Evolutionary conservation across 352 stramenopile genomes (phyloP), one percentile per base, ranked within the genome.

Genomic region (Lagenidium giganteum): DNA sequence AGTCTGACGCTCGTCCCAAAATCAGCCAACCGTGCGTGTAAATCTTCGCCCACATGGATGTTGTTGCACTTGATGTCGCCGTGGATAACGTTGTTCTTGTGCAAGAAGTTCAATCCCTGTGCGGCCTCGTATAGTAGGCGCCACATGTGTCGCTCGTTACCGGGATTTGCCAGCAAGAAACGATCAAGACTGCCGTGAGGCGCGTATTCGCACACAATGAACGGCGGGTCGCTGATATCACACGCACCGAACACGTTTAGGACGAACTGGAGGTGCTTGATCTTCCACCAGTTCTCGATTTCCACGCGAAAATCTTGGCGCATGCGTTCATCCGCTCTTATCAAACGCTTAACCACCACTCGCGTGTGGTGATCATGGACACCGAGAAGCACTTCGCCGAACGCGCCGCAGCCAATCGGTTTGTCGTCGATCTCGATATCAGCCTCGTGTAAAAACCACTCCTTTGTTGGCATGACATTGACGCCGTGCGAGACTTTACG

Each of bases 11-110:
- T n/a, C n/a, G n/a, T n/a, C 2, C 57, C 57, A 45, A 67, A 63
- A 16, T 67, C 53, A 9, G 47, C 32, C 17, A 67, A 4, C n/a
- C 51, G 36, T 4, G 54, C 53, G 22, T 30, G 42, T 4, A 31
- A 29, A 3, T 60, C 30, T 28, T 63, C 42, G 22, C 68, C 70
- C 11, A 93, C 31, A n/a, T 95, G 60, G 20, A 93, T 53, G 51
- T 94, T 94, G 30, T 52, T 53, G 7, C 70, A 68, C 28, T 73
- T 70, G 29, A 88, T 32, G 50, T 85, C 70, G 41, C 73, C 67
- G 55, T 83, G 70, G 8, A 90, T 38, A 14, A 82, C 43, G 14
- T 67, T 61, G 13, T 64, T 47, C 2, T 51, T 42, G 52, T 90
- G 77, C 2, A 87, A 44, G 20, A 75, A 90, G 21, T 42, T 17